phyloP scores from a whole-genome alignment of 148 eudicot species.

The Talinum fruticosum region DNA sequence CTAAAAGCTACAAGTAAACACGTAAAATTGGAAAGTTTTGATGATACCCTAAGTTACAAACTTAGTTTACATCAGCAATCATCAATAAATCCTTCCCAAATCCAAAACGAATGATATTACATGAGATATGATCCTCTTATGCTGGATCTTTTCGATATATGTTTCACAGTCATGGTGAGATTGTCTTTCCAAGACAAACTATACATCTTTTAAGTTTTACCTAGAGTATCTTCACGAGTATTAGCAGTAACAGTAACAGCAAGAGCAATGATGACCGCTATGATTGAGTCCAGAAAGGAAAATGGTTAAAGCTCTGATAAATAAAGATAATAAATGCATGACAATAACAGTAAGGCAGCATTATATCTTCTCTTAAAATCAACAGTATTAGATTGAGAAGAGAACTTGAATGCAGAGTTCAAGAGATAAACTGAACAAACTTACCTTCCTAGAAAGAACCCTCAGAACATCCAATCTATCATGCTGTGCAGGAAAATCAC shows the following conservation, averaged over 20 bases:
- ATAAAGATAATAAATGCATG: background rate
- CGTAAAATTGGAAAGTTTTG: too few relatives aligned
- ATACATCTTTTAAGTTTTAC: too few relatives aligned
- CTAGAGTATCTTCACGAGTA: too few relatives aligned
- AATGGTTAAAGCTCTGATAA: background rate
- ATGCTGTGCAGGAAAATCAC: constrained; percentile 77
- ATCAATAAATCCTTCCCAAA: too few relatives aligned
- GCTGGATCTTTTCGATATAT: too few relatives aligned
- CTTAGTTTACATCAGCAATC: too few relatives aligned
- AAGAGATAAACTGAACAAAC: background rate
- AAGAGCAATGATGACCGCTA: background rate
- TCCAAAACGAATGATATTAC: too few relatives aligned
- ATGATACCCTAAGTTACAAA: too few relatives aligned
- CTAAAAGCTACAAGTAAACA: too few relatives aligned
- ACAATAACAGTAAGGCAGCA: background rate
- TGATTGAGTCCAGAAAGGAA: background rate
- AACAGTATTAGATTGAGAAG: background rate
- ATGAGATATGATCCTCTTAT: too few relatives aligned
- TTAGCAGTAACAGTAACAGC: background rate
- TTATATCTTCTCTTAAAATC: background rate
- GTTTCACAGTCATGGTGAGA: too few relatives aligned
- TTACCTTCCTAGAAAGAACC: constrained; percentile 87
- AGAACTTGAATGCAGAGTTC: background rate
- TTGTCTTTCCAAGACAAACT: too few relatives aligned
- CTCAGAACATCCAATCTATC: constrained; percentile 85